Evolutionary conservation across 2,329 filamentous ascomycete species (phyloP).

Genomic region (Purpureocillium lavendulum): DNA sequence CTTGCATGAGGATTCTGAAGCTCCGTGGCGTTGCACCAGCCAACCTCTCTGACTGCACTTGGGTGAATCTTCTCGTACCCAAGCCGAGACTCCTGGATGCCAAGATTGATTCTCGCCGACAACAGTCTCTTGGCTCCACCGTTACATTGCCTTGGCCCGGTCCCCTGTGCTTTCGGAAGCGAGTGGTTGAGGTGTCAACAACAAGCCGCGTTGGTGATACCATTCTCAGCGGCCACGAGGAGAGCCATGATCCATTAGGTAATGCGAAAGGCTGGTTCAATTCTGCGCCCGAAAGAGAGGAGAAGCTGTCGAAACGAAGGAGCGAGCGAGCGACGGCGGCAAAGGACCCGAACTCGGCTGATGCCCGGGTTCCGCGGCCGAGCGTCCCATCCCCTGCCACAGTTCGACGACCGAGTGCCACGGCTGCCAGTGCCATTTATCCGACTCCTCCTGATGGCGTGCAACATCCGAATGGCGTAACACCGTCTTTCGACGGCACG

Average conservation of each 20-base stretch:
- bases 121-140: conserved; percentile 23
- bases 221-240: conserved; percentile 26
- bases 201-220: conserved; percentile 30
- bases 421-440: conserved; percentile 51
- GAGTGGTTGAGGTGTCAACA: conserved; percentile 30
- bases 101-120: conserved; percentile 31
- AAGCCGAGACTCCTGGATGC: conserved; percentile 34
- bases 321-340: conserved; percentile 38
- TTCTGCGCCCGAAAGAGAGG: conserved; percentile 35
- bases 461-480: conserved; percentile 42
- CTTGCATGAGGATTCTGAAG: conserved; percentile 42
- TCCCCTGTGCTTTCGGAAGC: conserved; percentile 43
- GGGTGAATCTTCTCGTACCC: conserved; percentile 43
- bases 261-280: conserved; percentile 41
- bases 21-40: conserved; percentile 38
- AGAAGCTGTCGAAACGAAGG: conserved; percentile 36
- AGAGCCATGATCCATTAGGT: conserved; percentile 39
- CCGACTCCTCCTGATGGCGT: conserved; percentile 64
- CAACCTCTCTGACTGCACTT: conserved; percentile 34
- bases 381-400: conserved; percentile 45
- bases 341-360: conserved; percentile 34
- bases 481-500: conserved; percentile 47
- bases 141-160: conserved; percentile 46
- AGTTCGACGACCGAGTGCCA: conserved; percentile 39
- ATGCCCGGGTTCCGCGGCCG: conserved; percentile 29